Evolutionary conservation across 805 yeast genomes (phyloP).

Genomic region (Suhomyces emberorum): DNA sequence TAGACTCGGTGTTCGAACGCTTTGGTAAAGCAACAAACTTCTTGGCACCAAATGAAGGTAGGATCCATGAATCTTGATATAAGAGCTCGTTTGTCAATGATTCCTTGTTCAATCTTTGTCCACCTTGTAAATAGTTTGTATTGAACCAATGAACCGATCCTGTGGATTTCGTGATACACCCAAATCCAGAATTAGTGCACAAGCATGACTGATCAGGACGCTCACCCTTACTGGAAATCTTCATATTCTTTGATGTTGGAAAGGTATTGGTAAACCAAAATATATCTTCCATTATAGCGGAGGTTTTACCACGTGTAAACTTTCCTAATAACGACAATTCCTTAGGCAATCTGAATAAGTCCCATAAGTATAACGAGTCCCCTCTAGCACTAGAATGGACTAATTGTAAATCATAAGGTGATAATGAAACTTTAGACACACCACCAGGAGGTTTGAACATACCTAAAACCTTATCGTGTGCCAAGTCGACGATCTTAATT

Average conservation of each 20-base stretch:
- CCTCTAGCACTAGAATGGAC: conserved; percentile 57
- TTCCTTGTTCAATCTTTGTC: conserved; percentile 9
- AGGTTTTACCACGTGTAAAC: conserved; percentile 60
- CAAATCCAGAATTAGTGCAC: conserved; percentile 41
- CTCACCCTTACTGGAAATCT: conserved; percentile 1
- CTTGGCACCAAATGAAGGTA: conserved; percentile 35
- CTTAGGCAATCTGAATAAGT: conserved; percentile 47
- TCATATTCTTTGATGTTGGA: neutral
- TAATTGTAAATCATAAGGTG: conserved; percentile 58
- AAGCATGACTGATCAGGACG: conserved; percentile 7
- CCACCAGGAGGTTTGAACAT: conserved; percentile 61
- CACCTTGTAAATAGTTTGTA: conserved; percentile 38
- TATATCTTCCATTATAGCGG: conserved; percentile 48
- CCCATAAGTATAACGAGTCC: conserved; percentile 64
- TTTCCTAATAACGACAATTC: conserved; percentile 56
- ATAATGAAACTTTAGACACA: conserved; percentile 54
- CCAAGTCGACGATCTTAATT: conserved; percentile 48
- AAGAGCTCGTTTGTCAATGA: conserved; percentile 11
- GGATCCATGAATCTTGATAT: conserved; percentile 45
- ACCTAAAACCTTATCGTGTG: conserved; percentile 34
- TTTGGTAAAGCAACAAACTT: conserved; percentile 25
- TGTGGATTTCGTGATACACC: conserved; percentile 48
- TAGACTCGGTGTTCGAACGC: too few species aligned
- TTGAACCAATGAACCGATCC: conserved; percentile 67
- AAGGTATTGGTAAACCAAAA: conserved; percentile 49